Percentiles rank a stretch among this genome's conserved stretches.
phyloP scores from a whole-genome alignment of 2,329 filamentous ascomycete species.

The Aureobasidium sp. region DNA sequence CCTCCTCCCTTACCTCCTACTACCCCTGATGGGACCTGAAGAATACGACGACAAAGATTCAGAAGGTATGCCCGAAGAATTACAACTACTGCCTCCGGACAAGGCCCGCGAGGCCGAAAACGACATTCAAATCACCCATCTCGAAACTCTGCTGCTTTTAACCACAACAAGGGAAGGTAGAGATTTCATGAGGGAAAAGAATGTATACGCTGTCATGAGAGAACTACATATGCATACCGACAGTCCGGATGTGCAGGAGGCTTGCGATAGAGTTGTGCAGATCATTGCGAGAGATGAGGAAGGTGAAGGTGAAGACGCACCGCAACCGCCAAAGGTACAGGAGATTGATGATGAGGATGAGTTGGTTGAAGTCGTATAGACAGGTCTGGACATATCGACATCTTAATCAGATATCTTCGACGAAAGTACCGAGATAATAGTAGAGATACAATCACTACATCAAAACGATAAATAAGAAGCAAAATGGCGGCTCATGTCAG shows the following conservation, averaged over 20 bases:
- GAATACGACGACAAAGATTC: constrained; percentile 91
- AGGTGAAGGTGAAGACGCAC: constrained; percentile 52
- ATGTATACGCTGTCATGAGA: constrained; percentile 90
- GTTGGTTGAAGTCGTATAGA: constrained; percentile 42
- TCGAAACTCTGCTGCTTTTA: constrained; percentile 88
- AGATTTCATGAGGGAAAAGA: constrained; percentile 76
- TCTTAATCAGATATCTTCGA: too few species aligned
- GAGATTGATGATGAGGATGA: constrained; percentile 46
- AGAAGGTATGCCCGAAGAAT: constrained; percentile 86
- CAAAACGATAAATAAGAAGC: too few species aligned
- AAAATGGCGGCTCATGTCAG: too few species aligned
- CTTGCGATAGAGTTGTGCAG: constrained; percentile 90
- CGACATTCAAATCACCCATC: constrained; percentile 83
- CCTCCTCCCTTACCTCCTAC: constrained; percentile 86
- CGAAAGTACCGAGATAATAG: too few species aligned
- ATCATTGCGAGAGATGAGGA: constrained; percentile 86
- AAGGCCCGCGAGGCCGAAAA: constrained; percentile 85
- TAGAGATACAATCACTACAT: neutral
- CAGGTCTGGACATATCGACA: too few species aligned
- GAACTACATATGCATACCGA: constrained; percentile 85
- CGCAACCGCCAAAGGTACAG: constrained; percentile 43
- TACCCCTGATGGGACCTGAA: constrained; percentile 89
- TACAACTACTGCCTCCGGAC: constrained; percentile 90
- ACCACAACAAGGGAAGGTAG: constrained; percentile 81
- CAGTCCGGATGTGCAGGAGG: constrained; percentile 83